phyloP scores from a whole-genome alignment of 1,139 yeast genomes.

The Kodamaea sp. region DNA sequence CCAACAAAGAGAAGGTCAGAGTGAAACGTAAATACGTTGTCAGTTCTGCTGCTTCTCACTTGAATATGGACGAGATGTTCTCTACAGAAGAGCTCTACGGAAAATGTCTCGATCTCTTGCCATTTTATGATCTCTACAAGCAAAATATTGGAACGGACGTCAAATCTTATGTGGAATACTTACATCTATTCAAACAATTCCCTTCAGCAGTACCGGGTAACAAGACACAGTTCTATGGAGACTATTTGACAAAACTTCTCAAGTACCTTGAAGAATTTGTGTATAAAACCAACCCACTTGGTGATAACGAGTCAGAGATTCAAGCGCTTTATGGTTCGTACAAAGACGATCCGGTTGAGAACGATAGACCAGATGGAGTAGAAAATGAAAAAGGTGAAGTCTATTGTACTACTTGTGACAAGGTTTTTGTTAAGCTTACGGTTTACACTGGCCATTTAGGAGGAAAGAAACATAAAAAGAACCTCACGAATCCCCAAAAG shows the following conservation, averaged over 20 bases:
- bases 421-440: slow-evolving; percentile 60
- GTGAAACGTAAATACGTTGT: slow-evolving; percentile 39
- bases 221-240: slow-evolving; percentile 35
- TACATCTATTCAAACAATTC: slow-evolving; percentile 47
- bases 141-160: slow-evolving; percentile 34
- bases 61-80: slow-evolving; percentile 53
- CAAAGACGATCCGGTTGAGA: slow-evolving; percentile 13
- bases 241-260: slow-evolving; percentile 33
- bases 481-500: slow-evolving; percentile 18
- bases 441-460: slow-evolving; percentile 69
- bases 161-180: slow-evolving; percentile 52
- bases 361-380: slow-evolving; percentile 12
- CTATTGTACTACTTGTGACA: slow-evolving; percentile 68
- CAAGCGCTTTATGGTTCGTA: slow-evolving; percentile 34
- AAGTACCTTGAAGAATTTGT: slow-evolving; percentile 34
- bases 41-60: slow-evolving; percentile 50
- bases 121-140: slow-evolving; percentile 52
- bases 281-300: slow-evolving; percentile 52
- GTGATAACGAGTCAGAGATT: slow-evolving; percentile 36
- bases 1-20: slow-evolving; percentile 23
- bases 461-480: slow-evolving; percentile 78
- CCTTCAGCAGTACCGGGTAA: slow-evolving; percentile 18
- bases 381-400: slow-evolving; percentile 35
- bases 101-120: slow-evolving; percentile 57
- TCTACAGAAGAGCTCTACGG: slow-evolving; percentile 67